phyloP scores from a whole-genome alignment of 805 yeast genomes.

The Candida boidinii region DNA sequence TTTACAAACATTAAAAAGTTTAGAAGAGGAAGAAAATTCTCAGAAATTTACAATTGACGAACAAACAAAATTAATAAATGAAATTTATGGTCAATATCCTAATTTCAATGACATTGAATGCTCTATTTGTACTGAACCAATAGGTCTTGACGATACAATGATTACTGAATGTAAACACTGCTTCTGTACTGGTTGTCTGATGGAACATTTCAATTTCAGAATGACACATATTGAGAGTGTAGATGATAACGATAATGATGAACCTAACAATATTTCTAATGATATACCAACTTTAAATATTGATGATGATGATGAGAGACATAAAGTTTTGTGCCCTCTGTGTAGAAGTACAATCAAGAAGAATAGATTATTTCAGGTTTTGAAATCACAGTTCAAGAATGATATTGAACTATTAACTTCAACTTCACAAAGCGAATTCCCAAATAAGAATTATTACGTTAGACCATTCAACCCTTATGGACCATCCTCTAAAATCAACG shows the following conservation, averaged over 20 bases:
- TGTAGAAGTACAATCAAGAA: slow-evolving; percentile 55
- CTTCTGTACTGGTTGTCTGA: slow-evolving; percentile 65
- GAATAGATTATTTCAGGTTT: slow-evolving; percentile 36
- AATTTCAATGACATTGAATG: slow-evolving; percentile 53
- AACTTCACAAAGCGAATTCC: neutral
- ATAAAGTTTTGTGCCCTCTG: slow-evolving; percentile 56
- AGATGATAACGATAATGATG: slow-evolving; percentile 2
- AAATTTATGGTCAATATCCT: slow-evolving; percentile 26
- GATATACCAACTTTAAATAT: too few relatives aligned
- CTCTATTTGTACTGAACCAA: slow-evolving; percentile 71
- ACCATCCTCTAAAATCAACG: slow-evolving; percentile 66
- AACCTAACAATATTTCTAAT: too few relatives aligned
- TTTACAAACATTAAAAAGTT: slow-evolving; percentile 10
- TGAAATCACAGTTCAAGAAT: slow-evolving; percentile 16
- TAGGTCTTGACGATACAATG: slow-evolving; percentile 38
- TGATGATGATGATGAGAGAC: neutral
- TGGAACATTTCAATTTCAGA: slow-evolving; percentile 70
- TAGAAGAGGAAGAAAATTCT: slow-evolving; percentile 19
- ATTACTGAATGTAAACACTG: slow-evolving; percentile 74
- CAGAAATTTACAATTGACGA: slow-evolving; percentile 17
- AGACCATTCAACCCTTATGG: slow-evolving; percentile 40
- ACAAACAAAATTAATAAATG: slow-evolving; percentile 13
- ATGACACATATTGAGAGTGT: slow-evolving; percentile 12
- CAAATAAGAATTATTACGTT: slow-evolving; percentile 18
- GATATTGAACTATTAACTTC: slow-evolving; percentile 6